Conservation (phyloP, 768 basidiomycete genomes). For the Lactifluus hygrophoroides region DNA sequence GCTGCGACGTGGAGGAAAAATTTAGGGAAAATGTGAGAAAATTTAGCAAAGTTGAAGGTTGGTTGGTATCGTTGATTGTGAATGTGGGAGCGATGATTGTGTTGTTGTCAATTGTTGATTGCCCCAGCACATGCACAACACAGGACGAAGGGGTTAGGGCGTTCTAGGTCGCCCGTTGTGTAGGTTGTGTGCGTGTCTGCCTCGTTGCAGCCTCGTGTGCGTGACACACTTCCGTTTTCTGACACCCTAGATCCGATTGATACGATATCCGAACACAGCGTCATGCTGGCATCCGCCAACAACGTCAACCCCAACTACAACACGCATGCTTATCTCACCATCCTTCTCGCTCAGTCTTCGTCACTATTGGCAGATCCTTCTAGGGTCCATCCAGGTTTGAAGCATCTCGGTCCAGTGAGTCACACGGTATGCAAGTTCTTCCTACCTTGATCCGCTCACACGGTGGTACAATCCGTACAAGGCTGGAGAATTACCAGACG, state of each 20-base stretch:
- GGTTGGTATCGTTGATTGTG: conserved; percentile 6
- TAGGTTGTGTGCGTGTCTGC: neutral
- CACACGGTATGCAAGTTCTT: neutral
- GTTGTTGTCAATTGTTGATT: conserved; percentile 7
- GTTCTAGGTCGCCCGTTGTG: neutral
- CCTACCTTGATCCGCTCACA: conserved; percentile 4
- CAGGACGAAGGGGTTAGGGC: neutral
- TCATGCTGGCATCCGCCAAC: conserved; percentile 3
- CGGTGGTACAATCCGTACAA: neutral
- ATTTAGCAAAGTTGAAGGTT: neutral
- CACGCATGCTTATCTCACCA: conserved; percentile 17
- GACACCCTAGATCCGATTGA: neutral
- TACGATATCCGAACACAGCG: neutral
- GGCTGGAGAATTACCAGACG: conserved; percentile 16
- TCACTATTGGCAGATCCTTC: conserved; percentile 10
- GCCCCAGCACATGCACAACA: neutral
- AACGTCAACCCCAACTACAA: conserved; percentile 6
- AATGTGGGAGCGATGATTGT: neutral
- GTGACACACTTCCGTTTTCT: neutral
- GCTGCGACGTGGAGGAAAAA: neutral
- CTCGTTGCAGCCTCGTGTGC: conserved; percentile 14
- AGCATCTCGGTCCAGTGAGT: conserved; percentile 14
- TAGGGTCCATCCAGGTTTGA: conserved; percentile 11
- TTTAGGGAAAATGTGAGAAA: neutral
- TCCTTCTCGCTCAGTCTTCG: conserved; percentile 9